Base-by-base conservation (phyloP, 1,284 basidiomycete genomes). In the Wolfiporia cocos region DNA sequence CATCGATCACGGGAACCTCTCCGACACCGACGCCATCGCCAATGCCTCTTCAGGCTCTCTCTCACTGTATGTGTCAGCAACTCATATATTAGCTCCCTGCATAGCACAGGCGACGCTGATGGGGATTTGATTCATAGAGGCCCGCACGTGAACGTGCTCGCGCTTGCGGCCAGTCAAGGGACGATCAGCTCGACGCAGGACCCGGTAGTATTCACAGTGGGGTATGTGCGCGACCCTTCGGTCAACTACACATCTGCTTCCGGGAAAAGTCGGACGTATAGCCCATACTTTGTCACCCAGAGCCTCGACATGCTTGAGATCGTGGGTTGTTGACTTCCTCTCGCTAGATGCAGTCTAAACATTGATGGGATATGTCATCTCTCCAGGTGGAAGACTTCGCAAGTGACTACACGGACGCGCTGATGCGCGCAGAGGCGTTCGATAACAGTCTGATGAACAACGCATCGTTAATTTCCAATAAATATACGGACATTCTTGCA, bases 401-500 rank as follows among this genome's bases (percentile, higher is more conserved):
- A 7, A 28, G 44, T 3, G 53, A 61, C 29, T 64, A 45, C 33
- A 7, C 23, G 1, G 44, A 51, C 24, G 52, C 57, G 0, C 23
- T 49, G 3, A 22, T 44, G 9, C 47, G 57, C 9, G 57, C 62
- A 0, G 35, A 44, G 6, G 32, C 50, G 2, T 42, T 65, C 4
- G 62, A 64, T 37, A 15, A 43, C 7, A 43, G 49, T 10, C 46
- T 64, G 11, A 38, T 47, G 1, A 37, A 39, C 10, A 51, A 44
- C n/a, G 59, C 59, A 0, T 22, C 47, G 1, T 22, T 43, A 12
- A 43, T 60, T 18, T 54, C 56, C 1, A n/a, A 48, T 2, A 49
- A 66, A 12, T 72, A 71, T 35, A 63, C 55, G 0, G 61, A 68
- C 34, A 52, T 74, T 6, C 56, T 73, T 7, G 56, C 66, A 1